Evolutionary conservation across 108 stramenopile genomes (phyloP), one percentile per base, ranked within the genome.

Genomic region (Cylindrotheca closterium): DNA sequence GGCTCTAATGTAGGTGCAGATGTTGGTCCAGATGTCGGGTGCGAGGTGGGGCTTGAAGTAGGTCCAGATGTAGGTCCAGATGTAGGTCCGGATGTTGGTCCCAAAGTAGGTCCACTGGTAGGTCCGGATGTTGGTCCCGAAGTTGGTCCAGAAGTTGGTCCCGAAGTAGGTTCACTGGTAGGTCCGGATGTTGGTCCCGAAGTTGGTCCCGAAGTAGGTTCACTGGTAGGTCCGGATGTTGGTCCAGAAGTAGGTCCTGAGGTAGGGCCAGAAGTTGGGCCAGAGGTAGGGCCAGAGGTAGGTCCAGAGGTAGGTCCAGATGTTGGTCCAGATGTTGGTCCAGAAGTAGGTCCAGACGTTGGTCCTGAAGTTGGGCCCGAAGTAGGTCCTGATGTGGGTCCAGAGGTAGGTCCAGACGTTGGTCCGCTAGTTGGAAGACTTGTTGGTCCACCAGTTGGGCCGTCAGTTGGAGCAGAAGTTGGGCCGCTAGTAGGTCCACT

Each of bases 121-220:
- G 63, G 63, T 53, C 63, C 63, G n/a, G 52, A n/a, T 15, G 63
- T 65, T 18, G 63, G 63, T 31, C 63, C 63, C 2, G 63, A 4
- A 21, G 63, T 54, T 10, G 63, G 63, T 65, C 63, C 63, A 19
- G 52, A 4, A 21, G 63, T 54, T 10, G 63, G 63, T 65, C 63
- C 63, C 4, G 52, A 31, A 12, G 66, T 58, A 4, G 46, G 48
- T 28, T 29, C 47, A 18, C 27, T 4, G 2, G 63, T 65, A 24
- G 66, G 66, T 58, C 55, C 56, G 2, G 66, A 42, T 12, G 56
- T 58, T 29, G 66, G 66, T 47, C 55, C 66, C 15, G 42, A 23
- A 12, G 66, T 58, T 46, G 66, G 66, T 56, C 56, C 56, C 3
- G 56, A 7, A 25, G 66, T 58, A 12, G 66, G 66, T 19, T 56